Base-by-base conservation (phyloP, 805 yeast species). In the Myxozyma neglecta region DNA sequence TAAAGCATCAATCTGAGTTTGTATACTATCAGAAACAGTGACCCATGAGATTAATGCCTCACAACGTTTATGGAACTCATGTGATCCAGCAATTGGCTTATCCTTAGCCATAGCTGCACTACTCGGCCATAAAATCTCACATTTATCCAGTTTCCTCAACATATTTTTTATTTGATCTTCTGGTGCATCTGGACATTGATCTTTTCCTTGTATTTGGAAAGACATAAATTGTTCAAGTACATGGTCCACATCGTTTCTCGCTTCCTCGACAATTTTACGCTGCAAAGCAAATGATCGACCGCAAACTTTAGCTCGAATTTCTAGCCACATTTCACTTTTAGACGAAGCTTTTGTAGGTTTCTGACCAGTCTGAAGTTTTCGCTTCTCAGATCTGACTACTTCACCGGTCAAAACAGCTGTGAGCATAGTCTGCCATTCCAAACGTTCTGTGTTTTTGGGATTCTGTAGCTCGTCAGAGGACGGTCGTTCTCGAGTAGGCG, bases 371-470 rank as follows among this genome's bases (percentile, higher is more conserved):
- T 73, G 86, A 86, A 49, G 76, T 29, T 79, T 71, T 39, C 75
- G 68, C 75, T 93, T 94, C 71, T 94, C 99, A 11, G 93, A 87
- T 40, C 87, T 83, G 20, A 94, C 91, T 57, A 94, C 96, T 74
- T 94, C 98, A 68, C 99, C 98, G 2, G 96, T 93, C 40, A 94
- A 81, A 3, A 94, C 98, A 2, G 91, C 82, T 10, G 89, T 82
- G 53, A 94, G 79, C 96, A 94, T 90, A 0, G 93, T 83, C 74
- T 94, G 98, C 99, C 99, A 94, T 75, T 91, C 97, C 11, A 92
- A 77, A 53, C 98, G 80, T 71, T 91, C 97, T 10, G 85, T 64
- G 56, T 71, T 69, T 24, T 75, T 75, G 1, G 74, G 71, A 36
- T 67, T 70, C 45, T 71, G 70, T 16, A 72, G 61, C 20, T 71